Evolutionary conservation across 2,329 filamentous ascomycete genomes (phyloP).

Genomic region (Pyricularia sp.): DNA sequence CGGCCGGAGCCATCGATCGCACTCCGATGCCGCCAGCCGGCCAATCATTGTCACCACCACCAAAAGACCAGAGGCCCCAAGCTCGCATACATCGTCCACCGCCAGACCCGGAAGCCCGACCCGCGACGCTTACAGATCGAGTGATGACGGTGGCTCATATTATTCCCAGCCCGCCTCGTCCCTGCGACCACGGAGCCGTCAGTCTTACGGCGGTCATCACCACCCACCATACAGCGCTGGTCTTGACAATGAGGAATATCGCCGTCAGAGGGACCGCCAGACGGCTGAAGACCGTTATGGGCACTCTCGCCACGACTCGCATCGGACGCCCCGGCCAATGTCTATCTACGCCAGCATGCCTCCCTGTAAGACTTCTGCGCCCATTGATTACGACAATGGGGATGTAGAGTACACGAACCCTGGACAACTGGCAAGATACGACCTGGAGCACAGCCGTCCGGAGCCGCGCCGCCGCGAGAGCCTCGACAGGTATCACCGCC

Average conservation of each 20-base stretch:
- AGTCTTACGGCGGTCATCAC: constrained; percentile 14
- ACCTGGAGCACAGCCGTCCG: constrained; percentile 38
- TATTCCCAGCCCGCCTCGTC: constrained; percentile 47
- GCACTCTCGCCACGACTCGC: constrained; percentile 26
- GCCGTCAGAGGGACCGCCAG: constrained; percentile 34
- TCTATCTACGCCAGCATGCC: constrained; percentile 30
- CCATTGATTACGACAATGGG: constrained; percentile 42
- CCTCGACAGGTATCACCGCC: constrained; percentile 42
- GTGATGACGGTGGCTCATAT: constrained; percentile 32
- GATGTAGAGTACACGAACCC: constrained; percentile 53
- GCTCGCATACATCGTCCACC: constrained; percentile 26
- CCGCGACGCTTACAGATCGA: constrained; percentile 36
- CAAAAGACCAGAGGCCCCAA: constrained; percentile 1
- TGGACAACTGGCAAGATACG: constrained; percentile 47
- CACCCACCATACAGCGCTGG: constrained; percentile 30
- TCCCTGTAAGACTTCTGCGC: constrained; percentile 25
- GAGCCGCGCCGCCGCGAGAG: constrained; percentile 37
- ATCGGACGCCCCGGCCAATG: constrained; percentile 27
- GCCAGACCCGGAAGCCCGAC: constrained; percentile 28
- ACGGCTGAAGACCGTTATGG: constrained; percentile 18
- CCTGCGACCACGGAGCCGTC: constrained; percentile 28
- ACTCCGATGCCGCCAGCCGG: constrained; percentile 32
- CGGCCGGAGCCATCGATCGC: constrained; percentile 33
- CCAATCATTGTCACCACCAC: constrained; percentile 42
- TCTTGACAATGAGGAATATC: constrained; percentile 37